Percentiles rank a stretch among this genome's conserved stretches.
These are phyloP conservation scores for Lonicera japonica DNA, from an alignment of 129 eudicot species.

Conservation along the genomic window DNA sequence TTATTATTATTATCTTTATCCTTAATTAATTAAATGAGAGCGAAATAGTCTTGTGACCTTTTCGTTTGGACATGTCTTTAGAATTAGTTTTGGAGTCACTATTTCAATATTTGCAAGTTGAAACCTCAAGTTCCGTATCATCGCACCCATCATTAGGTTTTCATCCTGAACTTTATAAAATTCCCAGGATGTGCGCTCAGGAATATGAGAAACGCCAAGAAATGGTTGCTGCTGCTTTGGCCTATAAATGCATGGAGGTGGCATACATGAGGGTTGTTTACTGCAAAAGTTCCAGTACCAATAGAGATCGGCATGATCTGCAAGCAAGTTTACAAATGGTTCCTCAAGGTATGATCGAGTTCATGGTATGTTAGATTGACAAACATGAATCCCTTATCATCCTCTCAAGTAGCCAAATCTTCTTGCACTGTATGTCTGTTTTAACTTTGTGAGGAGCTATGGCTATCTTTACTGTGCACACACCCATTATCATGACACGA, in stretches of 20 bases:
- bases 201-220: slow-evolving; percentile 68
- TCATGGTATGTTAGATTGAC: not conserved
- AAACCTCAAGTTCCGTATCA: not conserved
- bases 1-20: too few relatives aligned
- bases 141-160: not conserved
- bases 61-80: too few relatives aligned
- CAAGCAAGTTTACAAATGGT: slow-evolving; percentile 55
- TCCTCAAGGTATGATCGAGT: slow-evolving; percentile 49
- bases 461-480: not conserved
- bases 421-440: not conserved
- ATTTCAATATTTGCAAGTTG: too few relatives aligned
- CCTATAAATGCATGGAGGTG: slow-evolving; percentile 94
- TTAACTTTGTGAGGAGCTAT: not conserved
- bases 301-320: slow-evolving; percentile 50
- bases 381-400: not conserved
- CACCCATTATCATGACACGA: too few relatives aligned
- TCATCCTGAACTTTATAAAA: slow-evolving; percentile 14
- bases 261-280: slow-evolving; percentile 75
- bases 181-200: slow-evolving; percentile 63
- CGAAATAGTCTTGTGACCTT: too few relatives aligned
- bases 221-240: slow-evolving; percentile 74
- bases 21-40: too few relatives aligned
- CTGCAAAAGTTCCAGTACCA: slow-evolving; percentile 42
- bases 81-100: not conserved
- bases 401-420: not conserved